phyloP scores from a whole-genome alignment of 2,329 filamentous ascomycete species.

The Lecanosticta acicola region DNA sequence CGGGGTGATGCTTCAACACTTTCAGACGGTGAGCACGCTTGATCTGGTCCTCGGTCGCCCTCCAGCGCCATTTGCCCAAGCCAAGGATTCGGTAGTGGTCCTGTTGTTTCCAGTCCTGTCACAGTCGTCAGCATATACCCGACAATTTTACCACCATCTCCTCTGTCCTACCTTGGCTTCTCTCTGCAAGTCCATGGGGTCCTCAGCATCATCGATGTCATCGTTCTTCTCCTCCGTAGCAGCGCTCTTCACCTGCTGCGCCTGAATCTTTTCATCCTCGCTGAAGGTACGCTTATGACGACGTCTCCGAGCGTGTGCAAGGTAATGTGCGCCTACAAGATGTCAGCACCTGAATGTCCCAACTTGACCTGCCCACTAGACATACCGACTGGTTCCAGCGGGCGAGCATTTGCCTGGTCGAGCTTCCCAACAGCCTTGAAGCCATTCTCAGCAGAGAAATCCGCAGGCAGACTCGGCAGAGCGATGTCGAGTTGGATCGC shows the following conservation, averaged over 20 bases:
- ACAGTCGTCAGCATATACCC: background rate
- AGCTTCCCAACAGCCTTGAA: constrained; percentile 80
- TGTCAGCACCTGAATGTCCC: background rate
- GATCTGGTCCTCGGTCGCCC: constrained; percentile 95
- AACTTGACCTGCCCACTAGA: constrained; percentile 44
- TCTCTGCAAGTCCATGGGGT: constrained; percentile 81
- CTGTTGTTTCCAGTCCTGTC: constrained; percentile 89
- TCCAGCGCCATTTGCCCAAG: constrained; percentile 83
- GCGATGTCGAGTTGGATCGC: constrained; percentile 57
- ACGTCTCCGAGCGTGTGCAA: constrained; percentile 87
- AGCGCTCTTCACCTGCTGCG: constrained; percentile 89
- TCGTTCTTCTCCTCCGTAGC: constrained; percentile 87
- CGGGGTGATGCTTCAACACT: constrained; percentile 96
- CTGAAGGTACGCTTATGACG: constrained; percentile 87
- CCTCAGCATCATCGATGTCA: constrained; percentile 90
- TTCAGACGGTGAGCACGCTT: constrained; percentile 99
- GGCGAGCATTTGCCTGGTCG: constrained; percentile 72
- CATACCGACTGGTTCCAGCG: constrained; percentile 91
- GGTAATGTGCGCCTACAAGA: constrained; percentile 25
- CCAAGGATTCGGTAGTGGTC: constrained; percentile 98
- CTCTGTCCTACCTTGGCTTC: constrained; percentile 62
- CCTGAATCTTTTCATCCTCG: constrained; percentile 87
- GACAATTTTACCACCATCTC: background rate
- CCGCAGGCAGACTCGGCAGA: constrained; percentile 69
- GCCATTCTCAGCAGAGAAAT: constrained; percentile 83